phyloP scores from a whole-genome alignment of 495 filamentous ascomycete genomes.

The Pseudevernia furfuracea region DNA sequence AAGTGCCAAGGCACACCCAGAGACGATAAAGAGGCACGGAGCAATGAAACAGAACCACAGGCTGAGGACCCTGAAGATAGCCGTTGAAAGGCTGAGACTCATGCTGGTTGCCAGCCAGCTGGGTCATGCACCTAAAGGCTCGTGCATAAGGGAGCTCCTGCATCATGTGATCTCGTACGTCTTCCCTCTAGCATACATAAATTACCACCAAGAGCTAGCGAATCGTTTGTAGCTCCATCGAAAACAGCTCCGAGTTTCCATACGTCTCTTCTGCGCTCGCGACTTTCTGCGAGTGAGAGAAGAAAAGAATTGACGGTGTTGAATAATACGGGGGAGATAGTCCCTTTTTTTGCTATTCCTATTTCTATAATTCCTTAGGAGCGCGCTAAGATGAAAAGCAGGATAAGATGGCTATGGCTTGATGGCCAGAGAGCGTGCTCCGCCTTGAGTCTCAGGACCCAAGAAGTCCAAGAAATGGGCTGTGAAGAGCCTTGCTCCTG shows the following conservation, averaged over 20 bases:
- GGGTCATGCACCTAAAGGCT: not conserved
- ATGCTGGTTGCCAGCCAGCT: not conserved
- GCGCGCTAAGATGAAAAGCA: not conserved
- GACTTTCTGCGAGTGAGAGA: not conserved
- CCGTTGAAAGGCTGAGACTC: not conserved
- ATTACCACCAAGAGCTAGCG: not conserved
- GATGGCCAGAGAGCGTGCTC: not conserved
- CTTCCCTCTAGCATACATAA: not conserved
- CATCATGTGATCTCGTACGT: not conserved
- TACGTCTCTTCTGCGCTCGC: not conserved
- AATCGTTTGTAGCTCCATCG: not conserved
- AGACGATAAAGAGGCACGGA: not conserved
- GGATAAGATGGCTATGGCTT: not conserved
- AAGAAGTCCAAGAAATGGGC: not conserved
- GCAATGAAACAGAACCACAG: not conserved
- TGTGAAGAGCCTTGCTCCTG: not conserved
- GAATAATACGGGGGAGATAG: no score
- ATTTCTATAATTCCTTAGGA: not conserved
- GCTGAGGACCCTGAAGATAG: not conserved
- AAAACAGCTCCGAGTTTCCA: not conserved
- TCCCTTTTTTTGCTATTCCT: not conserved
- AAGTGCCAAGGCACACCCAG: not conserved
- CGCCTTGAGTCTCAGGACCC: not conserved
- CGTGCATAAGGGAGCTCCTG: not conserved
- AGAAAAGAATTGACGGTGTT: not conserved